phyloP scores from a whole-genome alignment of 202 grass and related monocot species.

The Setaria viridis region DNA sequence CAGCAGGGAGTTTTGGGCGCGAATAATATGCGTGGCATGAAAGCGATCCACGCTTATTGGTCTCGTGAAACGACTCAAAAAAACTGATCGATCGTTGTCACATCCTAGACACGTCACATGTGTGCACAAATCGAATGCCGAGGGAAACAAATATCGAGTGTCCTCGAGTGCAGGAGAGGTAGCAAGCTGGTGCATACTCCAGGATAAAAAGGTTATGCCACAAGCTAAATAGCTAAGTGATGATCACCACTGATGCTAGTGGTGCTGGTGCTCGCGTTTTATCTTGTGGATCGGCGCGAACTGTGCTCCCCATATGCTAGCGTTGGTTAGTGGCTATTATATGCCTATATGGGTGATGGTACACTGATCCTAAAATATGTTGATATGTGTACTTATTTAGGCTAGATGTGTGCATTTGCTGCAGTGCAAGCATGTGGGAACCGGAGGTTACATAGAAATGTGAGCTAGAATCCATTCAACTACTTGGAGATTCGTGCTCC shows the following conservation, averaged over 20 bases:
- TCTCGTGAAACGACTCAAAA: background rate
- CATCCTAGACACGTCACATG: background rate
- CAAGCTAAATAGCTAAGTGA: background rate
- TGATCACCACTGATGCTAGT: background rate
- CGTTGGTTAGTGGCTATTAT: background rate
- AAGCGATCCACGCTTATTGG: background rate
- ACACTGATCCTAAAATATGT: background rate
- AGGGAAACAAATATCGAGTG: background rate
- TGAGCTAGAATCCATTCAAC: background rate
- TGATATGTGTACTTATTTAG: background rate
- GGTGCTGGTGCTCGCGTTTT: background rate
- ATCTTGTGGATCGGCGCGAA: background rate
- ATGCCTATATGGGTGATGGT: background rate
- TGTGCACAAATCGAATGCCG: background rate
- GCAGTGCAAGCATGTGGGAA: constrained; percentile 13
- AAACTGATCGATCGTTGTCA: background rate
- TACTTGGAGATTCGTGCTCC: background rate
- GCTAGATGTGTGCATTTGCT: background rate
- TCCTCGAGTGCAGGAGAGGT: background rate
- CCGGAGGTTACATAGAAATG: background rate
- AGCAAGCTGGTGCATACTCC: background rate
- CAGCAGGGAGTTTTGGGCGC: no score
- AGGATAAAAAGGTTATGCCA: background rate
- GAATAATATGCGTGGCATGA: background rate
- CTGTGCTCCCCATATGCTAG: background rate